Percentiles rank a stretch among this genome's conserved stretches.
phyloP scores from a whole-genome alignment of 2,329 filamentous ascomycete species.

The Kalmusia sp. region DNA sequence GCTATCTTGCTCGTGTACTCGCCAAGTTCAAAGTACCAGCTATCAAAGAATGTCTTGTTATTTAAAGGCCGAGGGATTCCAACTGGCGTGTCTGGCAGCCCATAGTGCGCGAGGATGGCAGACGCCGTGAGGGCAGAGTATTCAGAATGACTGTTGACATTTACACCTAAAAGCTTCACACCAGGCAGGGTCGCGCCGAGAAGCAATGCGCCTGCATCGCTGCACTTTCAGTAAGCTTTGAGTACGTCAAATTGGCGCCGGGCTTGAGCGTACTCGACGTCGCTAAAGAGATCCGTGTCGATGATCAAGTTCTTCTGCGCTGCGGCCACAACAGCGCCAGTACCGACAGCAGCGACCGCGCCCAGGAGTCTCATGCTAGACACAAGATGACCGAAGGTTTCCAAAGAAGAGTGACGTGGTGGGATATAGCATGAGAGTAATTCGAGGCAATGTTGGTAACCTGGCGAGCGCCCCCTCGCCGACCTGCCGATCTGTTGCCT shows the following conservation, averaged over 20 bases:
- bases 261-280: conserved; percentile 50
- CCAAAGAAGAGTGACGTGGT: too few species aligned
- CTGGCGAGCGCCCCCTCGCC: too few species aligned
- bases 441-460: too few species aligned
- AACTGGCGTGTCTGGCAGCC: conserved; percentile 46
- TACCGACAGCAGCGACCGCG: too few species aligned
- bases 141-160: conserved; percentile 44
- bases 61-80: conserved; percentile 51
- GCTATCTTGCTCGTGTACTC: conserved; percentile 58
- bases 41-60: conserved; percentile 55
- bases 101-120: conserved; percentile 52
- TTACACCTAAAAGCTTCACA: conserved; percentile 51
- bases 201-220: conserved; percentile 52
- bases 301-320: conserved; percentile 56
- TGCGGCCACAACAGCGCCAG: too few species aligned
- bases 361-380: too few species aligned
- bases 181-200: conserved; percentile 49
- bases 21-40: conserved; percentile 46
- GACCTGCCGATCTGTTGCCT: too few species aligned
- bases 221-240: conserved; percentile 19
- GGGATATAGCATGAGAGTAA: too few species aligned
- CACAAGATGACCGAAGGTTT: too few species aligned
- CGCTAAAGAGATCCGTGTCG: conserved; percentile 57
- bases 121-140: conserved; percentile 51
- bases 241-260: background rate